A percentile compares a stretch with the other conserved stretches of the same genome.
phyloP scores from a whole-genome alignment of 2,329 filamentous ascomycete genomes.

The Ophiostoma sp. region DNA sequence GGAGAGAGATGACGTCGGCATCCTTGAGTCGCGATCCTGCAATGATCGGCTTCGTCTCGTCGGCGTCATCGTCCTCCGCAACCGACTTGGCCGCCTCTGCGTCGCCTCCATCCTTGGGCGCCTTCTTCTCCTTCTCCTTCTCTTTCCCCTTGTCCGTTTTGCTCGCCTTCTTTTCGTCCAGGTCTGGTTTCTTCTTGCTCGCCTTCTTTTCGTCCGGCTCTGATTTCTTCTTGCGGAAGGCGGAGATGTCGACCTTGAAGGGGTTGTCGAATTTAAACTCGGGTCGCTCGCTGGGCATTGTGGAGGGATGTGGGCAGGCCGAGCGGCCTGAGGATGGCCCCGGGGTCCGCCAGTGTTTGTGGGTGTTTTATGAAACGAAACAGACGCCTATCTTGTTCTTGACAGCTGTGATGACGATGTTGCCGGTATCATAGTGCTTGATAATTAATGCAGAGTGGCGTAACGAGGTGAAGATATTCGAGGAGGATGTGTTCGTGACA shows the following conservation, averaged over 20 bases:
- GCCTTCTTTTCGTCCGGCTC: not conserved
- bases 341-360: not conserved
- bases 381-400: not conserved
- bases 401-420: not conserved
- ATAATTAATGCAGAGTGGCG: not conserved
- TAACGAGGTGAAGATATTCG: not conserved
- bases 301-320: constrained; percentile 1
- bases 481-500: not conserved
- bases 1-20: not conserved
- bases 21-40: not conserved
- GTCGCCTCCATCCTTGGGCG: not conserved
- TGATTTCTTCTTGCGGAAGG: constrained; percentile 1
- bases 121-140: not conserved
- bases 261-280: constrained; percentile 15
- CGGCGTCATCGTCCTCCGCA: not conserved
- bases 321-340: constrained; percentile 2
- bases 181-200: not conserved
- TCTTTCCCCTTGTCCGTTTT: not conserved
- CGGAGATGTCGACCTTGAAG: constrained; percentile 14
- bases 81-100: not conserved
- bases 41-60: constrained; percentile 3
- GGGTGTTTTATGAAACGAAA: not conserved
- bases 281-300: constrained; percentile 15
- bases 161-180: not conserved
- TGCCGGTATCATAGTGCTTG: not conserved